Percentiles rank a stretch among this genome's conserved stretches.
phyloP scores from a whole-genome alignment of 1,139 yeast species.

The Trichomonascaceae sp. region DNA sequence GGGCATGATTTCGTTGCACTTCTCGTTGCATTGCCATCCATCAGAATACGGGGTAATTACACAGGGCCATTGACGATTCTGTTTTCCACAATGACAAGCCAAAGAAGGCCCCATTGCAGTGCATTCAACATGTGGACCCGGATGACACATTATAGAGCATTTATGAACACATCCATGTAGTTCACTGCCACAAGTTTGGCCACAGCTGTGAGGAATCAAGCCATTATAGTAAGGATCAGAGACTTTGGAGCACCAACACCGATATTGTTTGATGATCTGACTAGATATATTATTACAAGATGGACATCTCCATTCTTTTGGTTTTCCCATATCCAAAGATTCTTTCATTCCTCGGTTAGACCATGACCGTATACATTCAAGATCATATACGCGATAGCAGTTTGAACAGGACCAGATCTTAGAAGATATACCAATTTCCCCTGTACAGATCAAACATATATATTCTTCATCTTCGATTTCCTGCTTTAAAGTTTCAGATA shows the following conservation, averaged over 20 bases:
- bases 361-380: slow-evolving; percentile 79
- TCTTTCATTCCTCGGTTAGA: slow-evolving; percentile 52
- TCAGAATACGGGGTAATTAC: slow-evolving; percentile 56
- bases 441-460: slow-evolving; percentile 77
- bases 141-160: slow-evolving; percentile 75
- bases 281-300: slow-evolving; percentile 59
- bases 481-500: slow-evolving; percentile 31
- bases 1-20: slow-evolving; percentile 53
- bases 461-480: slow-evolving; percentile 67
- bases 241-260: slow-evolving; percentile 89
- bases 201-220: slow-evolving; percentile 80
- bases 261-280: slow-evolving; percentile 53
- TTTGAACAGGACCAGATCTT: slow-evolving; percentile 66
- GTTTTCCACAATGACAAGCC: slow-evolving; percentile 71
- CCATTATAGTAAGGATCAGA: slow-evolving; percentile 58
- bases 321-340: slow-evolving; percentile 6
- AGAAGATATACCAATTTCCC: slow-evolving; percentile 64
- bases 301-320: slow-evolving; percentile 78
- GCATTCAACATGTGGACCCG: slow-evolving; percentile 84
- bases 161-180: slow-evolving; percentile 52
- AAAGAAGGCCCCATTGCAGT: slow-evolving; percentile 68
- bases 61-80: slow-evolving; percentile 63
- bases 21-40: slow-evolving; percentile 67
- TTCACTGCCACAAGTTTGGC: slow-evolving; percentile 63
- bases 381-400: slow-evolving; percentile 75